Evolutionary conservation across 129 eudicot species (phyloP).

Genomic region (Erigeron canadensis): DNA sequence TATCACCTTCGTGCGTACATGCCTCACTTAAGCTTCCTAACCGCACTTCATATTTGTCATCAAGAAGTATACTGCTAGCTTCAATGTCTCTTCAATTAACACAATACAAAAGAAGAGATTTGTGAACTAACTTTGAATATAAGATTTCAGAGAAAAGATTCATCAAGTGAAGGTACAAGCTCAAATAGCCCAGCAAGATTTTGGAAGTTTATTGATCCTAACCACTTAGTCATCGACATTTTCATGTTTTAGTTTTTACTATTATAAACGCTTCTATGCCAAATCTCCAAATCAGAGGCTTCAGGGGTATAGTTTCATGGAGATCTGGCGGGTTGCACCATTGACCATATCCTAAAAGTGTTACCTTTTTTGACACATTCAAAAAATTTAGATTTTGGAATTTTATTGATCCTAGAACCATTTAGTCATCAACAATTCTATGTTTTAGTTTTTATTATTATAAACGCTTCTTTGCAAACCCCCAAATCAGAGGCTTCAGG

Average conservation of each 20-base stretch:
- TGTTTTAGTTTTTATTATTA: background rate
- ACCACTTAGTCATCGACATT: background rate
- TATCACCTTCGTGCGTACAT: background rate
- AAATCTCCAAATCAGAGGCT: background rate
- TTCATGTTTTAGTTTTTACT: background rate
- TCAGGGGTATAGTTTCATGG: background rate
- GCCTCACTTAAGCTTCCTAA: background rate
- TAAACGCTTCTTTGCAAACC: background rate
- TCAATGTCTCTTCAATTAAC: background rate
- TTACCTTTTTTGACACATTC: background rate
- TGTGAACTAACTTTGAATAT: background rate
- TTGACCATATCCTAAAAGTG: background rate
- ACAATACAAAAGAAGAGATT: background rate
- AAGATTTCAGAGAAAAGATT: background rate
- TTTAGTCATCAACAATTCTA: background rate
- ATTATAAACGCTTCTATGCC: background rate
- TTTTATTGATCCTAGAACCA: background rate
- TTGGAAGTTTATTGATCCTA: background rate
- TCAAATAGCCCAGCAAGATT: background rate
- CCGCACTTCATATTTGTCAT: background rate
- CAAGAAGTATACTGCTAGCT: slow-evolving; percentile 2
- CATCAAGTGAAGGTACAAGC: background rate
- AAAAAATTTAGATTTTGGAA: background rate
- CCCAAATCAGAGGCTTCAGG: background rate
- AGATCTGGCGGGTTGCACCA: background rate